Evolutionary conservation across 208 protist genomes (phyloP).

Genomic region (Entamoeba nuttalli): DNA sequence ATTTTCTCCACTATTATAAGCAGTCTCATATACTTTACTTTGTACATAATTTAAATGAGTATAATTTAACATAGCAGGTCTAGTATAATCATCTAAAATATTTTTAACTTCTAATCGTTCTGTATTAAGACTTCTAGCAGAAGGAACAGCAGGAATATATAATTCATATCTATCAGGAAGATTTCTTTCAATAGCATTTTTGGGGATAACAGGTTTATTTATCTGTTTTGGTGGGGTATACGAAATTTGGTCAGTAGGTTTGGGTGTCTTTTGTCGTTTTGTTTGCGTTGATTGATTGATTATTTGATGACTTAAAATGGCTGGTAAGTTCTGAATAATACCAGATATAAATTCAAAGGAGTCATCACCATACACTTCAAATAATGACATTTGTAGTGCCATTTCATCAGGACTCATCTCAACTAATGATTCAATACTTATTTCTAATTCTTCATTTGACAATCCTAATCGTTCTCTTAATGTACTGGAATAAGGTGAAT

Average conservation of each 20-base stretch:
- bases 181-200: not conserved
- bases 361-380: not conserved
- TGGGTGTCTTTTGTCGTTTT: not conserved
- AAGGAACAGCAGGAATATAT: not conserved
- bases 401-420: not conserved
- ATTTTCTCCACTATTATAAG: slow-evolving; percentile 79
- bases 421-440: not conserved
- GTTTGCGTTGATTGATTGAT: not conserved
- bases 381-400: not conserved
- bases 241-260: not conserved
- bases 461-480: not conserved
- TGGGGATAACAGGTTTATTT: not conserved
- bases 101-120: not conserved
- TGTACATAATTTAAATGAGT: not conserved
- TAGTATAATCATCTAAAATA: not conserved
- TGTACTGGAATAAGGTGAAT: not conserved
- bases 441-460: not conserved
- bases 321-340: not conserved
- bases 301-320: not conserved
- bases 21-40: slow-evolving; percentile 18
- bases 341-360: not conserved
- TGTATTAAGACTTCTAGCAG: not conserved
- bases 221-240: not conserved
- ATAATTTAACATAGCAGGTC: not conserved
- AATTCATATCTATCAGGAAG: not conserved